A percentile compares a stretch with the other conserved stretches of the same genome.
Conservation (phyloP, 176 grass and related monocot species). For the Raddia distichophylla region DNA sequence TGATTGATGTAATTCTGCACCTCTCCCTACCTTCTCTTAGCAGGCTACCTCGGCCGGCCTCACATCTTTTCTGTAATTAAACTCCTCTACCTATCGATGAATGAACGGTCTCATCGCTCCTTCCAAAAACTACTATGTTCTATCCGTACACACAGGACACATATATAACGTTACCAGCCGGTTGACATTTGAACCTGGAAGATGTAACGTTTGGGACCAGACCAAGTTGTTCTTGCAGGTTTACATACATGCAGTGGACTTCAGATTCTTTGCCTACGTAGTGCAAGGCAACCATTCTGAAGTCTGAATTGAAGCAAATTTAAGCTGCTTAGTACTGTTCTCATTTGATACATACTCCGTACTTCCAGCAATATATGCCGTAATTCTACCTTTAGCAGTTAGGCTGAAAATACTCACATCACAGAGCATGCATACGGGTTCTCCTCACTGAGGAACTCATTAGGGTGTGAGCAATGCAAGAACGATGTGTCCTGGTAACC, state of each 20-base stretch:
- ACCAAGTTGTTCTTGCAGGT: background rate
- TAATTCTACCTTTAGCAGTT: background rate
- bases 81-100: no score
- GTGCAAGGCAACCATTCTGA: background rate
- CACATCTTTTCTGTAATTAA: no score
- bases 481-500: conserved; percentile 54
- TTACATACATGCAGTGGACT: background rate
- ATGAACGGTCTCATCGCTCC: no score
- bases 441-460: conserved; percentile 69
- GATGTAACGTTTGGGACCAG: background rate
- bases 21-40: no score
- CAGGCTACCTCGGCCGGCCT: no score
- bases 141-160: background rate
- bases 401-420: conserved; percentile 48
- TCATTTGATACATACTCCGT: conserved; percentile 1
- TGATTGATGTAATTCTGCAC: no score
- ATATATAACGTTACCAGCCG: background rate
- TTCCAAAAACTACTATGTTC: background rate
- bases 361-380: background rate
- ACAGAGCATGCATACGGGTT: conserved; percentile 72
- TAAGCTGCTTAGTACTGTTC: background rate
- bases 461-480: conserved; percentile 76
- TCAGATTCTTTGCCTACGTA: background rate
- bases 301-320: conserved; percentile 6
- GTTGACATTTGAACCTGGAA: background rate